Evolutionary conservation across 2,329 filamentous ascomycete species (phyloP), one percentile per base, ranked within the genome.

Genomic region (Eutypella sp.): DNA sequence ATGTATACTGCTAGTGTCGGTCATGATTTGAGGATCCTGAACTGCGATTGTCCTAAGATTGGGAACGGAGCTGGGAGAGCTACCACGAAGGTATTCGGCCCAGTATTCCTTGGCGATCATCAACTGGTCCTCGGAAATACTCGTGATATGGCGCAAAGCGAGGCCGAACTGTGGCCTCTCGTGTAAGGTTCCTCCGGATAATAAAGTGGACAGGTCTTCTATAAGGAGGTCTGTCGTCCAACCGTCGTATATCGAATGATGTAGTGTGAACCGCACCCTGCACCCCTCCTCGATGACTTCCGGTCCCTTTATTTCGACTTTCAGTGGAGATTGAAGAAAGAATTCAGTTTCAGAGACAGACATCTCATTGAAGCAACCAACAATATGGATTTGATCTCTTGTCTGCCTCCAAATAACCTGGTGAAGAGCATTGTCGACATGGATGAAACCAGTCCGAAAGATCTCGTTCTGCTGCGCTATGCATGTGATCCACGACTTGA

Each of bases 171-270:
- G 73, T 1, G 81, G 78, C 23, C 83, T 72, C 1, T 55, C 36
- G 0, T 53, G 31, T 2, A 68, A 50, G 4, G 41, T 13, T 1
- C 50, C 44, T 8, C 61, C 59, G 23, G 42, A 41, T 0, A 86
- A 57, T 2, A 85, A 53, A 0, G 57, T 58, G 4, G 76, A 71
- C 4, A 95, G 67, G 60, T 96, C 89, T 22, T 75, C 68, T 13
- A 88, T 56, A 0, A 95, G 65, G 24, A 92, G 70, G 42, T 96
- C 86, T 59, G 90, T 76, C 0, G 89, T 91, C 91, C 91, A 96
- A n/a, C 90, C 91, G 63, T 96, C 91, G 59, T 95, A 96, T 1
- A 95, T 63, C 1, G 88, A 82, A 65, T 96, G 91, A 60, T 95
- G 90, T 0, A 95, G 70, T 11, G 55, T 84, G 73, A 38, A 88